Evolutionary conservation across 805 yeast genomes (phyloP).

Genomic region (Pichia rugopelliculosa): DNA sequence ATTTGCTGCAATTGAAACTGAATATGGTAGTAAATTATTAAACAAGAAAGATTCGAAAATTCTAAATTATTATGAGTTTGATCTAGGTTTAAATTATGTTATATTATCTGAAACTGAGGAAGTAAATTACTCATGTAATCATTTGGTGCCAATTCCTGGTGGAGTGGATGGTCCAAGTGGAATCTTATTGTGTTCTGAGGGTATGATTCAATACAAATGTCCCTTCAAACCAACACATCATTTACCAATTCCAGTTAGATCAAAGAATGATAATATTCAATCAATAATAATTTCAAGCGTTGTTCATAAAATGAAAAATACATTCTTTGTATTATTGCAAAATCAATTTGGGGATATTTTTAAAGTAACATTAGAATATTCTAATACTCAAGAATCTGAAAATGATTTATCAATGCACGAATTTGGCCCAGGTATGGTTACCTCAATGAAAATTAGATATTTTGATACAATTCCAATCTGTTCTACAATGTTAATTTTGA

Average conservation of each 20-base stretch:
- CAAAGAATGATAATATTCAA: background rate
- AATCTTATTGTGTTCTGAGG: slow-evolving; percentile 53
- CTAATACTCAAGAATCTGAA: slow-evolving; percentile 33
- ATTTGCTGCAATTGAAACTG: slow-evolving; percentile 74
- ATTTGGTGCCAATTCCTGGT: slow-evolving; percentile 64
- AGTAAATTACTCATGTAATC: slow-evolving; percentile 37
- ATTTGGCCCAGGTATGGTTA: slow-evolving; percentile 28
- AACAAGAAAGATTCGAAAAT: slow-evolving; percentile 14
- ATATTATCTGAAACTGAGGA: slow-evolving; percentile 41
- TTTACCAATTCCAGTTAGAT: slow-evolving; percentile 52
- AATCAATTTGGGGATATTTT: slow-evolving; percentile 66
- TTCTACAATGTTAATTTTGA: slow-evolving; percentile 49
- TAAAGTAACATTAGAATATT: slow-evolving; percentile 49
- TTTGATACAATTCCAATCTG: slow-evolving; percentile 72
- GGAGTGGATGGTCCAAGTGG: slow-evolving; percentile 68
- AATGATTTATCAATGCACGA: slow-evolving; percentile 13
- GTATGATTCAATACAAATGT: slow-evolving; percentile 45
- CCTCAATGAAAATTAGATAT: slow-evolving; percentile 45
- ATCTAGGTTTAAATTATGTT: slow-evolving; percentile 77
- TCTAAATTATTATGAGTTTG: slow-evolving; percentile 71
- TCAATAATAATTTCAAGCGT: slow-evolving; percentile 46
- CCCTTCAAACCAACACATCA: slow-evolving; percentile 28
- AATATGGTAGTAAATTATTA: slow-evolving; percentile 31
- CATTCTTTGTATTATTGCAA: slow-evolving; percentile 67
- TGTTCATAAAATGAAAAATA: slow-evolving; percentile 55